Conservation (phyloP, 169 alveolate genomes). For the Cryptosporidium parvum region DNA sequence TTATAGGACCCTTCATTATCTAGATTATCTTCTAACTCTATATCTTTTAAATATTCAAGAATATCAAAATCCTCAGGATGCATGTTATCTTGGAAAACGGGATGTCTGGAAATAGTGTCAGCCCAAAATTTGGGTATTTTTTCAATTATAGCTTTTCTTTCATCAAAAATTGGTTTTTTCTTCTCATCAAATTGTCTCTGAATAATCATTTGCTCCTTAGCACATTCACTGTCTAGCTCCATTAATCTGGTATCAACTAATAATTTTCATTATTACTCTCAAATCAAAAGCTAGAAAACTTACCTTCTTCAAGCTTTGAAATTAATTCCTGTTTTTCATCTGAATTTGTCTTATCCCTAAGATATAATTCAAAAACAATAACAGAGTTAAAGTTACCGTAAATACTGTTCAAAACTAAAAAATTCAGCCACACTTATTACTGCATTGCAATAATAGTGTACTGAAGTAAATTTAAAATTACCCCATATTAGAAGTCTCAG, state of each 20-base stretch:
- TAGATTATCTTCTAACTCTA: slow-evolving; percentile 89
- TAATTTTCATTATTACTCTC: not conserved
- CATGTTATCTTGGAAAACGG: slow-evolving; percentile 84
- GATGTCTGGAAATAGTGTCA: slow-evolving; percentile 87
- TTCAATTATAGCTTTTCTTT: slow-evolving; percentile 85
- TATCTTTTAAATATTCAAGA: slow-evolving; percentile 82
- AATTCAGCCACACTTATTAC: not conserved
- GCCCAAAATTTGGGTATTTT: slow-evolving; percentile 92
- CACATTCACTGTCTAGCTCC: slow-evolving; percentile 89
- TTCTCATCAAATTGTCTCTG: slow-evolving; percentile 89
- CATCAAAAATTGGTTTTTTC: slow-evolving; percentile 88
- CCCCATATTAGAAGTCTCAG: not conserved
- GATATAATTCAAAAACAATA: not conserved
- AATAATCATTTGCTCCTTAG: slow-evolving; percentile 88
- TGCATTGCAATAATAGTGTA: not conserved
- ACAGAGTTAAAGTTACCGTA: not conserved
- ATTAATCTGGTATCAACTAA: slow-evolving; percentile 53
- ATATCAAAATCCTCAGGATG: slow-evolving; percentile 88
- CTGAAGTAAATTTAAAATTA: slow-evolving; percentile 13
- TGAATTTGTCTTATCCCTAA: not conserved
- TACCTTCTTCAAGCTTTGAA: slow-evolving; percentile 49
- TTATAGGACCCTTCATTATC: slow-evolving; percentile 91
- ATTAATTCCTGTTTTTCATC: slow-evolving; percentile 19
- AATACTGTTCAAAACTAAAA: not conserved
- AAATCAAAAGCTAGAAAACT: not conserved